Evolutionary conservation across 1,139 yeast species (phyloP).

Genomic region (Hyphopichia fennica): DNA sequence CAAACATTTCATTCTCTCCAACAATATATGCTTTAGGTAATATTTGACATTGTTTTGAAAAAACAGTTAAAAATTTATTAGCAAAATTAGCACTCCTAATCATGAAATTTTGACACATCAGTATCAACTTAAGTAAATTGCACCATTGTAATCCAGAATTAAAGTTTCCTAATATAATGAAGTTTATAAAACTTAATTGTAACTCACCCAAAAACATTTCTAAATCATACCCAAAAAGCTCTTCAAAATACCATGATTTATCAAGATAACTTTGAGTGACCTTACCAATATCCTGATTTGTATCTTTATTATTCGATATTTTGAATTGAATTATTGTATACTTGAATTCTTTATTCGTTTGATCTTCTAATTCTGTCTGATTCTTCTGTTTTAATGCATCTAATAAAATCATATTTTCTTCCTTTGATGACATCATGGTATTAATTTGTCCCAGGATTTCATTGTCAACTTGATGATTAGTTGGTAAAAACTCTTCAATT

Average conservation of each 20-base stretch:
- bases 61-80: conserved; percentile 13
- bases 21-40: conserved; percentile 25
- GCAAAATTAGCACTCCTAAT: conserved; percentile 11
- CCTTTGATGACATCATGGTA: conserved; percentile 28
- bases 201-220: conserved; percentile 25
- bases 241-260: conserved; percentile 27
- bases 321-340: conserved; percentile 26
- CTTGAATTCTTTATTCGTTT: conserved; percentile 15
- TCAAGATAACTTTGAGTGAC: conserved; percentile 24
- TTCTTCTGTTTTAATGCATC: conserved; percentile 15
- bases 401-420: conserved; percentile 24
- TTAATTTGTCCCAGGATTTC: conserved; percentile 9
- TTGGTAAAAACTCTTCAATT: conserved; percentile 21
- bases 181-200: conserved; percentile 24
- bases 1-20: conserved; percentile 13
- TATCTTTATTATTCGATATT: conserved; percentile 3
- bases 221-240: conserved; percentile 20
- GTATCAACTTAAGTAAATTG: conserved; percentile 20
- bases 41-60: conserved; percentile 17
- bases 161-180: conserved; percentile 27
- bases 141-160: conserved; percentile 35
- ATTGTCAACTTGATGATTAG: neutral
- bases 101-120: conserved; percentile 20
- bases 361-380: conserved; percentile 10
- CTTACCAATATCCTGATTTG: conserved; percentile 7